Base-by-base conservation (phyloP, 140 eudicot species). In the Anethum foeniculum region DNA sequence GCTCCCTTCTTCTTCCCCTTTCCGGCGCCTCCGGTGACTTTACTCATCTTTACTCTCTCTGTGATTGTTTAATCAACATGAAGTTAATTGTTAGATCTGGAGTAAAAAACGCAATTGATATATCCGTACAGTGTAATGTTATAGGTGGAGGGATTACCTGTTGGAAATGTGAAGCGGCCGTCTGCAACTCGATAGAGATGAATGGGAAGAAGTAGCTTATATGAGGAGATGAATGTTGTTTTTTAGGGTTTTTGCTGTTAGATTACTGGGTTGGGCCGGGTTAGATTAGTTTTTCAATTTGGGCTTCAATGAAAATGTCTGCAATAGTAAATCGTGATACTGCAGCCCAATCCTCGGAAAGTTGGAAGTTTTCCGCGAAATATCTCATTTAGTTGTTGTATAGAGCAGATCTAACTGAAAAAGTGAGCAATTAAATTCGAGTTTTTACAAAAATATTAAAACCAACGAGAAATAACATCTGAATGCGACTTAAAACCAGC, bases 1-100 rank as follows among this genome's bases (percentile, higher is more conserved):
- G 86, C 85, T 46, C 87, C 84, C 84, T 91, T 91, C 93, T 91
- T 91, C 92, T 91, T 91, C 64, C 96, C 96, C 16, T 88, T 74
- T 14, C 91, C 79, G 28, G 78, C 78, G 44, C 86, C 88, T 77
- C 83, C 90, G 77, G 77, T 72, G 21, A 82, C 92, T 64, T 89
- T 86, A 79, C 90, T 91, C 96, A 91, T 91, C 78, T 85, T 91
- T 75, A 41, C 68, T 78, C 36, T 54, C 13, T 73, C 27, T 51
- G 68, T 60, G 56, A 11, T 60, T 5, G 7, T 56, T 56, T 5
- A 56, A 56, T 60, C n/a, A 1, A 62, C 13, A 62, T 4, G 10
- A 23, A 6, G n/a, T 60, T 8, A 0, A 25, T n/a, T 60, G 18
- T 74, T 39, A 38, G 72, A 72, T 47, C 28, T 71, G 7, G 5